These are phyloP conservation scores for Ambrosia trifida DNA, from an alignment of 129 eudicot species.

Conservation along the genomic window DNA sequence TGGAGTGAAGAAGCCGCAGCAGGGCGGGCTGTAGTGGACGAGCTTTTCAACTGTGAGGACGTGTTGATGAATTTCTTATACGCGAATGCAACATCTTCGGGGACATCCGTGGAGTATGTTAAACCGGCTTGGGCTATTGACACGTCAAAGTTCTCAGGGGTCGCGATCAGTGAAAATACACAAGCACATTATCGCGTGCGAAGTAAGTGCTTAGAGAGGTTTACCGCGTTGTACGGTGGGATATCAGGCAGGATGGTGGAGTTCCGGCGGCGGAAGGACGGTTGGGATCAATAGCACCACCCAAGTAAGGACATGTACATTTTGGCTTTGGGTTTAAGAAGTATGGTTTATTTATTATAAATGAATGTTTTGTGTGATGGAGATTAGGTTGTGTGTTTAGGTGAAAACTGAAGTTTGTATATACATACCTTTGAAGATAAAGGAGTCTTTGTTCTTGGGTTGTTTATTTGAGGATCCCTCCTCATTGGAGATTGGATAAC, in stretches of 20 bases:
- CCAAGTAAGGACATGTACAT: constrained; percentile 3
- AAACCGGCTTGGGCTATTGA: constrained; percentile 71
- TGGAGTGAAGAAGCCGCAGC: constrained; percentile 74
- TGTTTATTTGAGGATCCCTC: background rate
- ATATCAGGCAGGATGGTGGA: constrained; percentile 48
- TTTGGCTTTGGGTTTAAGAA: constrained; percentile 1
- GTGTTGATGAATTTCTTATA: constrained; percentile 80
- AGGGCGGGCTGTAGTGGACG: constrained; percentile 68
- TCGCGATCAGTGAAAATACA: constrained; percentile 80
- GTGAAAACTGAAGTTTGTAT: constrained; percentile 1
- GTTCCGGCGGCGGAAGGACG: constrained; percentile 65
- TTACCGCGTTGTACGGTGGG: constrained; percentile 64
- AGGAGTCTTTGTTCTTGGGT: background rate
- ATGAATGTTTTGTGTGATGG: background rate
- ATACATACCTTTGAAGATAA: constrained; percentile 21
- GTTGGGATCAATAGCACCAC: constrained; percentile 79
- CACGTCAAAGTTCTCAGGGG: constrained; percentile 70
- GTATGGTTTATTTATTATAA: constrained; percentile 24
- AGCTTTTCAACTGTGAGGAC: constrained; percentile 77
- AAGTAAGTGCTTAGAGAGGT: constrained; percentile 58
- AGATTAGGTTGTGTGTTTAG: background rate
- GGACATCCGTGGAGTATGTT: constrained; percentile 61
- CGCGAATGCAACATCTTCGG: constrained; percentile 56
- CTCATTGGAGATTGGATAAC: too few relatives aligned
- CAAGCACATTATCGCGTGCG: constrained; percentile 64